Evolutionary conservation across 176 grass and related monocot species (phyloP).

Genomic region (Bothriochloa decipiens): DNA sequence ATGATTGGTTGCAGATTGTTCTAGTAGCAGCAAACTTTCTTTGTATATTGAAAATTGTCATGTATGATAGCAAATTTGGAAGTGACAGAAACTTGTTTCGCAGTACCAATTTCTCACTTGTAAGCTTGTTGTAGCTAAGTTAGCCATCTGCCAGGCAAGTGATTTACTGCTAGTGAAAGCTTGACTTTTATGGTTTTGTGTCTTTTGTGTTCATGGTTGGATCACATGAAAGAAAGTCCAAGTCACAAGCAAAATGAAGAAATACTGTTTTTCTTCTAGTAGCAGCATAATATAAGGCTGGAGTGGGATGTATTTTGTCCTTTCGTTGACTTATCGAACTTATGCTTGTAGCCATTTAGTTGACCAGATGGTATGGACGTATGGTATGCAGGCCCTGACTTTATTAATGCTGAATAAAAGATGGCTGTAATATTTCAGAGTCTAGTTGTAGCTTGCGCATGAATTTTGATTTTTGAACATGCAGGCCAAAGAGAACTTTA

Average conservation of each 20-base stretch:
- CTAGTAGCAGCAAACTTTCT: conserved; percentile 17
- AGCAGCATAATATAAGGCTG: conserved; percentile 19
- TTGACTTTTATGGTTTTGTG: background rate
- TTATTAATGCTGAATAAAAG: too few species aligned
- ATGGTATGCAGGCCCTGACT: too few species aligned
- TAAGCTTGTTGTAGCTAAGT: conserved; percentile 6
- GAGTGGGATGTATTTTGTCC: background rate
- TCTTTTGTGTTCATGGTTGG: conserved; percentile 6
- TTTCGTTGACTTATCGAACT: too few species aligned
- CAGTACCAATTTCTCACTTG: background rate
- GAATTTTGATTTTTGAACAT: too few species aligned
- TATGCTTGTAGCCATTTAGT: too few species aligned
- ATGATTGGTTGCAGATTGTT: background rate
- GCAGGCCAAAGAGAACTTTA: too few species aligned
- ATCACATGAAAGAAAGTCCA: conserved; percentile 9
- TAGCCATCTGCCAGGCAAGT: background rate
- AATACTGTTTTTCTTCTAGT: background rate
- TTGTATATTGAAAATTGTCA: background rate
- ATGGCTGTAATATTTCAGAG: too few species aligned
- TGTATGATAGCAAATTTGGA: background rate
- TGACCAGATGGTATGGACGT: too few species aligned
- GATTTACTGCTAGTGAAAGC: background rate
- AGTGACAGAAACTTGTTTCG: background rate
- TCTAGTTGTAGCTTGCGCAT: too few species aligned
- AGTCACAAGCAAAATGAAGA: background rate